A percentile compares a stretch with the other conserved stretches of the same genome.
phyloP scores from a whole-genome alignment of 805 yeast genomes.

The Candida lessepsii region DNA sequence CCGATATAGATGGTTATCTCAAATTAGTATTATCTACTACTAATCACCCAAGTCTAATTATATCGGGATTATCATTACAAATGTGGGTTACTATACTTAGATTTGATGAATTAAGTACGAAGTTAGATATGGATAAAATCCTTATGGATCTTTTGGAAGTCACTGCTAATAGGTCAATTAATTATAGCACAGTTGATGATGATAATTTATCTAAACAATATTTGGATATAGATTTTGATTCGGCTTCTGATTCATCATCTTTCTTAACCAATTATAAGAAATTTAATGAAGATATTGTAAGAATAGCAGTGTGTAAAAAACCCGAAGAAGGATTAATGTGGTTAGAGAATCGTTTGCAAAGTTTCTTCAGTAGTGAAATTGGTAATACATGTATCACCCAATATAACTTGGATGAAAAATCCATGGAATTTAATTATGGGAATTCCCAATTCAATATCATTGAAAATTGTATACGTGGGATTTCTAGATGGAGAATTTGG shows the following conservation, averaged over 20 bases:
- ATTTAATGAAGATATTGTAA: slow-evolving; percentile 84
- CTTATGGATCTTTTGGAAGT: slow-evolving; percentile 70
- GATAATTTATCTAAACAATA: slow-evolving; percentile 63
- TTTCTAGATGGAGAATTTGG: slow-evolving; percentile 95
- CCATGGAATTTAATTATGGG: slow-evolving; percentile 72
- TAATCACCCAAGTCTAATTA: slow-evolving; percentile 79
- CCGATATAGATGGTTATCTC: slow-evolving; percentile 69
- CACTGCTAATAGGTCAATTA: slow-evolving; percentile 74
- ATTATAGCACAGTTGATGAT: slow-evolving; percentile 66
- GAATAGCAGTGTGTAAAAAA: slow-evolving; percentile 81
- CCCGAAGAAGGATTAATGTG: slow-evolving; percentile 81
- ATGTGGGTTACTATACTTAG: slow-evolving; percentile 93
- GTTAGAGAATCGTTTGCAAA: slow-evolving; percentile 71
- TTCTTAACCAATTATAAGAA: slow-evolving; percentile 80
- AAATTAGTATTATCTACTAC: slow-evolving; percentile 78
- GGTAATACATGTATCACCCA: slow-evolving; percentile 65
- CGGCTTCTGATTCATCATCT: slow-evolving; percentile 71
- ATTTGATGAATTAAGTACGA: slow-evolving; percentile 67
- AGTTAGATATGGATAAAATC: slow-evolving; percentile 51
- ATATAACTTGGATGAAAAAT: slow-evolving; percentile 52
- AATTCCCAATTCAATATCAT: slow-evolving; percentile 80
- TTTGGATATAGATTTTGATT: slow-evolving; percentile 85
- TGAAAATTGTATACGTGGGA: slow-evolving; percentile 88
- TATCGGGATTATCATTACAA: slow-evolving; percentile 85
- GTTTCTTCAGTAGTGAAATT: slow-evolving; percentile 65